A percentile compares a stretch with the other conserved stretches of the same genome.
Evolutionary conservation across 2,329 filamentous ascomycete species (phyloP).

Genomic region (Fusarium sublunatum): DNA sequence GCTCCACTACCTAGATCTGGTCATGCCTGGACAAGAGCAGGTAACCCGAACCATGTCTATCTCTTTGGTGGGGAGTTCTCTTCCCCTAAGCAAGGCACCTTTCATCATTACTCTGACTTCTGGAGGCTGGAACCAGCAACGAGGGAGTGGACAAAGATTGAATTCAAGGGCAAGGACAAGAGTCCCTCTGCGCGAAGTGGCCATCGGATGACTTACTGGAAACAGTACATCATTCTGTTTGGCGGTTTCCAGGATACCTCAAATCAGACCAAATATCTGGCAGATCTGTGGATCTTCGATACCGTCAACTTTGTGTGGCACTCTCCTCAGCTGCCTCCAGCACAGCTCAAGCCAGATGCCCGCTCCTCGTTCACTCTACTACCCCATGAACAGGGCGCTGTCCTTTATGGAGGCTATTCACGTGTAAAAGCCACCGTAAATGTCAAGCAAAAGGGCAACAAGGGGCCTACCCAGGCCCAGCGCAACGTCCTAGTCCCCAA

Average conservation of each 20-base stretch:
- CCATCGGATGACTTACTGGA: conserved; percentile 96
- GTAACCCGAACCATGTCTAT: conserved; percentile 86
- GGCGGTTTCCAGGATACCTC: conserved; percentile 98
- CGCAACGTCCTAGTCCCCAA: conserved; percentile 84
- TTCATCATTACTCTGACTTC: conserved; percentile 99
- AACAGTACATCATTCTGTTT: conserved; percentile 95
- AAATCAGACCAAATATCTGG: conserved; percentile 91
- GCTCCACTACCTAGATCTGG: conserved; percentile 89
- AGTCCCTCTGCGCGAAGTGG: conserved; percentile 87
- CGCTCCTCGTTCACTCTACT: conserved; percentile 92
- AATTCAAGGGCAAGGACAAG: conserved; percentile 80
- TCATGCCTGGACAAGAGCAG: conserved; percentile 93
- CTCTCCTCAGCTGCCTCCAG: conserved; percentile 77
- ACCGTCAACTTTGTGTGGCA: conserved; percentile 88
- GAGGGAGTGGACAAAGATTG: conserved; percentile 91
- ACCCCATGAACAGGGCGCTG: conserved; percentile 89
- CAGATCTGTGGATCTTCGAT: conserved; percentile 96
- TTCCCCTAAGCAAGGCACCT: conserved; percentile 95
- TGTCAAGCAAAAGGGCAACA: conserved; percentile 65
- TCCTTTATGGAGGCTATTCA: conserved; percentile 93
- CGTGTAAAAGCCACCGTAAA: conserved; percentile 80
- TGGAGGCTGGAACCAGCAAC: conserved; percentile 88
- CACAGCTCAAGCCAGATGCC: conserved; percentile 88
- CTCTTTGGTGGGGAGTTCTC: conserved; percentile 97
- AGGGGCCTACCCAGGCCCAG: conserved; percentile 69